A percentile compares a stretch with the other conserved stretches of the same genome.
Conservation (phyloP, 129 eudicot genomes). For the Pseudognaphalium luteoalbum region DNA sequence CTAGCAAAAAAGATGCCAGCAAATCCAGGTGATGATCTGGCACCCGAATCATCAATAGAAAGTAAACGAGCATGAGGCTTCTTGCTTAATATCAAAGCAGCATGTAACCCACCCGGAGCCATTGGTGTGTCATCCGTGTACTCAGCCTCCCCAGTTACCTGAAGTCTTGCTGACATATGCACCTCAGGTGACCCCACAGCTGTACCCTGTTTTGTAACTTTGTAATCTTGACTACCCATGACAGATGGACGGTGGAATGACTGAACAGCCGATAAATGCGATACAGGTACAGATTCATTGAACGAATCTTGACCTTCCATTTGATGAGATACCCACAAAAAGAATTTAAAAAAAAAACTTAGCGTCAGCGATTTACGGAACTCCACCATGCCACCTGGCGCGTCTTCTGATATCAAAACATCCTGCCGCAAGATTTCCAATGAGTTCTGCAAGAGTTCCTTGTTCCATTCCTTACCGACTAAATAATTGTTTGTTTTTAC, state of each 20-base stretch:
- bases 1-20: slow-evolving; percentile 83
- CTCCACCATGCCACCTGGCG: slow-evolving; percentile 99
- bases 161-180: slow-evolving; percentile 81
- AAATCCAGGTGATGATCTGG: slow-evolving; percentile 79
- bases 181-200: slow-evolving; percentile 91
- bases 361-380: slow-evolving; percentile 74
- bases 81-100: slow-evolving; percentile 73
- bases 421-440: slow-evolving; percentile 62
- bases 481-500: slow-evolving; percentile 56
- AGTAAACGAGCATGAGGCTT: slow-evolving; percentile 95
- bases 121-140: slow-evolving; percentile 88
- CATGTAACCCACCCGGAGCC: slow-evolving; percentile 88
- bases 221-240: slow-evolving; percentile 78
- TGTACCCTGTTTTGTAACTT: slow-evolving; percentile 68
- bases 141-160: slow-evolving; percentile 99
- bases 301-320: slow-evolving; percentile 67
- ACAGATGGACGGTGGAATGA: slow-evolving; percentile 61
- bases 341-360: slow-evolving; percentile 94
- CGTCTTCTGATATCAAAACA: slow-evolving; percentile 67
- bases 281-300: slow-evolving; percentile 50
- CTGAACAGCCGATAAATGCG: slow-evolving; percentile 76
- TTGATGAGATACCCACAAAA: slow-evolving; percentile 82
- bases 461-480: slow-evolving; percentile 75
- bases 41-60: slow-evolving; percentile 74
- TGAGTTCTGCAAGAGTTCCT: slow-evolving; percentile 63